These are phyloP conservation scores for sorghum (Sorghum bicolor) DNA, from an alignment of 176 grass and related monocot genomes.

Conservation along the genomic window DNA sequence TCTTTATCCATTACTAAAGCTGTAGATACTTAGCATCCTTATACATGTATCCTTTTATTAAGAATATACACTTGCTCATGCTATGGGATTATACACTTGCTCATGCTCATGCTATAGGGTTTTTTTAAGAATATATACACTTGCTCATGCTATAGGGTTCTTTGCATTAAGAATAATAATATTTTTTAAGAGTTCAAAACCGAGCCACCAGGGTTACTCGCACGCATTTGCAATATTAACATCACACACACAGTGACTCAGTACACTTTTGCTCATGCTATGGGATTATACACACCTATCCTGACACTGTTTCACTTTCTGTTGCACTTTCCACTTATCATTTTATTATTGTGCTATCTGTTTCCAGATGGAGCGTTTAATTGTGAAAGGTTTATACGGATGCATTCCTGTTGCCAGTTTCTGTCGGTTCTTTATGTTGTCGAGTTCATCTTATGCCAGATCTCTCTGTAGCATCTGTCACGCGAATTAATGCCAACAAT, in stretches of 20 bases:
- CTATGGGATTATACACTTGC: no score
- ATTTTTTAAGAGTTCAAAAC: not conserved
- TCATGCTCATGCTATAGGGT: no score
- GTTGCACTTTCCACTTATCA: not conserved
- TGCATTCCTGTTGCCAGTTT: not conserved
- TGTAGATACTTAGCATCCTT: not conserved
- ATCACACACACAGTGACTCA: not conserved
- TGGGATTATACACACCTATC: not conserved
- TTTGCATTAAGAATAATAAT: not conserved
- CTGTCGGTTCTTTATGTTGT: not conserved
- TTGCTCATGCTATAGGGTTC: no score
- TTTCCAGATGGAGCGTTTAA: not conserved
- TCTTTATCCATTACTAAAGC: not conserved
- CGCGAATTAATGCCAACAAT: not conserved
- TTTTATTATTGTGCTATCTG: not conserved
- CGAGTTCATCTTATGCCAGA: not conserved
- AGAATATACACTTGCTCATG: not conserved
- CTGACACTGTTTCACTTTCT: constrained; percentile 8
- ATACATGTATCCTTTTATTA: not conserved
- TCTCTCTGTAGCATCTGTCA: not conserved
- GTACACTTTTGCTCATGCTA: not conserved
- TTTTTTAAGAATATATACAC: no score
- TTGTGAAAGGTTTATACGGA: not conserved
- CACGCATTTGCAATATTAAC: not conserved
- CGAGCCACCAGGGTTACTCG: not conserved